These are phyloP conservation scores for Ophiostoma ulmi DNA, from an alignment of 2,329 filamentous ascomycete species.

Conservation along the genomic window DNA sequence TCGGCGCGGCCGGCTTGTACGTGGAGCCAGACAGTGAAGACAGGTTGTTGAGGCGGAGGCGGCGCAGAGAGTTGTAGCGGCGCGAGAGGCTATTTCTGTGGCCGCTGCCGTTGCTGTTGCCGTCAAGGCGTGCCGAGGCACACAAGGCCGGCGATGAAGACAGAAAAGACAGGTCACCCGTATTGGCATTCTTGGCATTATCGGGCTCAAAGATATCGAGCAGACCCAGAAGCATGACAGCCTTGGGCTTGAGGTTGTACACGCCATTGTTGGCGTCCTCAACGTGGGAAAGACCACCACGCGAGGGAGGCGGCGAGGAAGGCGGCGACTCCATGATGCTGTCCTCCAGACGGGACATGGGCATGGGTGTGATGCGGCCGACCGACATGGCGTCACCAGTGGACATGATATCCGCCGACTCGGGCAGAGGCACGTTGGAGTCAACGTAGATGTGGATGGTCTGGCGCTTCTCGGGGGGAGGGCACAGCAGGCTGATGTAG, in stretches of 20 bases:
- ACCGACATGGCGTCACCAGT: background rate
- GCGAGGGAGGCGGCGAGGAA: constrained; percentile 19
- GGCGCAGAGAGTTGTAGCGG: constrained; percentile 25
- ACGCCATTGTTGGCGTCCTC: constrained; percentile 24
- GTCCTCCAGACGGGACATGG: constrained; percentile 10
- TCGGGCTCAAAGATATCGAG: constrained; percentile 19
- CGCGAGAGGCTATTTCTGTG: constrained; percentile 9
- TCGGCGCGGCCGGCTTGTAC: background rate
- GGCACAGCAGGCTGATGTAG: constrained; percentile 44
- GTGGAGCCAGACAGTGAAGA: background rate
- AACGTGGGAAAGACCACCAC: background rate
- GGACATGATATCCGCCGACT: background rate
- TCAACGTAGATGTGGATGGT: constrained; percentile 25
- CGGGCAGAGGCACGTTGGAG: constrained; percentile 19
- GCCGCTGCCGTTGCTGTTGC: background rate
- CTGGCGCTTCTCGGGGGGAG: constrained; percentile 20
- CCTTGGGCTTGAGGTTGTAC: constrained; percentile 24
- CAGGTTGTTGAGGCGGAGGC: constrained; percentile 6
- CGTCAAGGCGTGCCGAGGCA: background rate
- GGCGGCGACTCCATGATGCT: constrained; percentile 18
- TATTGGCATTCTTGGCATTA: constrained; percentile 4
- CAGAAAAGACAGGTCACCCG: background rate
- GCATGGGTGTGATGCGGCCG: constrained; percentile 9
- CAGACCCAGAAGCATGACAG: constrained; percentile 27
- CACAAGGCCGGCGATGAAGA: background rate